A percentile compares a stretch with the other conserved stretches of the same genome.
phyloP scores from a whole-genome alignment of 139 green algal genomes.

The Deuterostichococcus epilithicus region DNA sequence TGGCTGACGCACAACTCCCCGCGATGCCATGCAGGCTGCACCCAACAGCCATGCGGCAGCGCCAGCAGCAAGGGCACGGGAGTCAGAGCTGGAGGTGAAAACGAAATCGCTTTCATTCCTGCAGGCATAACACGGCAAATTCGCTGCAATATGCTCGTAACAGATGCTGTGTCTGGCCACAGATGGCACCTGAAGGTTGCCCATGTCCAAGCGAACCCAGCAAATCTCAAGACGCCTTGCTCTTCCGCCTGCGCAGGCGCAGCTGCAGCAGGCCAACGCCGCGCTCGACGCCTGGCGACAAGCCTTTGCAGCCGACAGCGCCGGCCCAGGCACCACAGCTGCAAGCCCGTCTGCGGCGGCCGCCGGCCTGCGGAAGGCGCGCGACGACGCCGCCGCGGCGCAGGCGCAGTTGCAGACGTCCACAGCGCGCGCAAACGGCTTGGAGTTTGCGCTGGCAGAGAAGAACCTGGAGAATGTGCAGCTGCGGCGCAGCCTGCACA shows the following conservation, averaged over 20 bases:
- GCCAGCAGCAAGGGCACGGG: neutral
- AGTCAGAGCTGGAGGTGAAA: neutral
- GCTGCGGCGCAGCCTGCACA: conserved; percentile 32
- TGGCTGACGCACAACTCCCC: neutral
- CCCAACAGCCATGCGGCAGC: neutral
- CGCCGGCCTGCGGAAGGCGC: neutral
- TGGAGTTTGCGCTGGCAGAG: conserved; percentile 47
- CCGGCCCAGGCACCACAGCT: neutral
- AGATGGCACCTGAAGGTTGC: neutral
- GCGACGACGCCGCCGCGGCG: conserved; percentile 14
- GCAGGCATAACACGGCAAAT: neutral
- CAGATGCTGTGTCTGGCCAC: too few species aligned
- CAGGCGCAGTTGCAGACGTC: conserved; percentile 11
- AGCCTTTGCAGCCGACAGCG: neutral
- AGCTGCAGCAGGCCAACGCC: neutral
- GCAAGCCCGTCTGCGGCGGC: neutral
- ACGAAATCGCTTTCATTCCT: neutral
- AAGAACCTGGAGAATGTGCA: conserved; percentile 48
- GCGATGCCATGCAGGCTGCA: neutral
- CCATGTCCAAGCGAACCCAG: too few species aligned
- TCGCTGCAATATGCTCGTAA: neutral
- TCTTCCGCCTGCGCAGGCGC: neutral
- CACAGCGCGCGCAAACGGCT: conserved; percentile 17
- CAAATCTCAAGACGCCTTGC: too few species aligned
- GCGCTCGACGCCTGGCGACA: neutral